Percentiles rank a stretch among this genome's conserved stretches.
These are phyloP conservation scores for Globisporangium nodosum DNA, from an alignment of 352 stramenopile genomes.

Conservation along the genomic window DNA sequence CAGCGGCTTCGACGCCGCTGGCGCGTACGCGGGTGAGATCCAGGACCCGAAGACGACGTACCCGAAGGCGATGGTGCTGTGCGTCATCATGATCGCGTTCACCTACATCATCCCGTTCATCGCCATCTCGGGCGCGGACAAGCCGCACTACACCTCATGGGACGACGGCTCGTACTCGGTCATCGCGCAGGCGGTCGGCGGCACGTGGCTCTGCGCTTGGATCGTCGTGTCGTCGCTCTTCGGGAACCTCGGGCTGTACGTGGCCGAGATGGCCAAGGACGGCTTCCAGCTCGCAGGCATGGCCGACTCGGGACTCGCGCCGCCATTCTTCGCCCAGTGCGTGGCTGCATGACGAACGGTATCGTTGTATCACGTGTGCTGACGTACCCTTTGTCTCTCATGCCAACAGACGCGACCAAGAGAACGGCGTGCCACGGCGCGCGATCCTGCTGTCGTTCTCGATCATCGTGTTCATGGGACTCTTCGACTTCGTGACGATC, in stretches of 20 bases:
- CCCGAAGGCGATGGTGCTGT: slow-evolving; percentile 70
- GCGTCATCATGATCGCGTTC: slow-evolving; percentile 67
- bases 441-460: slow-evolving; percentile 68
- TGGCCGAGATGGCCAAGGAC: slow-evolving; percentile 81
- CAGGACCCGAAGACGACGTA: slow-evolving; percentile 65
- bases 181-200: slow-evolving; percentile 59
- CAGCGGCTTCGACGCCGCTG: slow-evolving; percentile 69
- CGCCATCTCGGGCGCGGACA: slow-evolving; percentile 59
- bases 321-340: slow-evolving; percentile 71
- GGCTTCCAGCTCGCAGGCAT: slow-evolving; percentile 78
- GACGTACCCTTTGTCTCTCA: not conserved
- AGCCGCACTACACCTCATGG: slow-evolving; percentile 69
- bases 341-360: slow-evolving; percentile 7
- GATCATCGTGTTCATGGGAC: slow-evolving; percentile 74
- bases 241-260: slow-evolving; percentile 75
- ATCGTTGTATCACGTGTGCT: not conserved
- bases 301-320: slow-evolving; percentile 73
- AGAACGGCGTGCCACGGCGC: slow-evolving; percentile 56
- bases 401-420: slow-evolving; percentile 34
- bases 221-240: slow-evolving; percentile 72
- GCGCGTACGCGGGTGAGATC: slow-evolving; percentile 71
- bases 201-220: slow-evolving; percentile 70
- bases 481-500: slow-evolving; percentile 82
- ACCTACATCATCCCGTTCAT: slow-evolving; percentile 75
- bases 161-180: slow-evolving; percentile 72